phyloP scores from a whole-genome alignment of 352 stramenopile species.

The Phytophthora citricola region DNA sequence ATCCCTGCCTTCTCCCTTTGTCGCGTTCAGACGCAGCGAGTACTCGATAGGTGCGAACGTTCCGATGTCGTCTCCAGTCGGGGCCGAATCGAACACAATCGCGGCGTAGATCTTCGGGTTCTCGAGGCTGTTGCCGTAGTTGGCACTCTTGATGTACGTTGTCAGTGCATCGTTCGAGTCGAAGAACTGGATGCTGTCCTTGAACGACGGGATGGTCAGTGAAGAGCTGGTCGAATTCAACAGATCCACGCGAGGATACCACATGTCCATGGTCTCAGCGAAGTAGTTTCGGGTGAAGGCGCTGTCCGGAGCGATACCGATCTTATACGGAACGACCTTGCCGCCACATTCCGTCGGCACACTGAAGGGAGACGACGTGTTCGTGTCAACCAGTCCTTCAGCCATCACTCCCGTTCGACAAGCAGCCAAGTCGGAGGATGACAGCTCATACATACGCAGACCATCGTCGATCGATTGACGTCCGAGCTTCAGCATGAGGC shows the following conservation, averaged over 20 bases:
- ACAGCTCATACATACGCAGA: conserved; percentile 48
- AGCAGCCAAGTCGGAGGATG: conserved; percentile 21
- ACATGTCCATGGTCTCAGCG: conserved; percentile 46
- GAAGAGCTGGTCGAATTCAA: conserved; percentile 27
- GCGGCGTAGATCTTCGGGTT: conserved; percentile 59
- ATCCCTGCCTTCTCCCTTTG: conserved; percentile 3
- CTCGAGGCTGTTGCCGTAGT: conserved; percentile 45
- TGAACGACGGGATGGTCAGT: conserved; percentile 47
- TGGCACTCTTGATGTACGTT: conserved; percentile 50
- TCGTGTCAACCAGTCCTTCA: conserved; percentile 41
- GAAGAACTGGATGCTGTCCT: conserved; percentile 61
- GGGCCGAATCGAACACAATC: conserved; percentile 60
- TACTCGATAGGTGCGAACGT: conserved; percentile 58
- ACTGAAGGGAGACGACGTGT: conserved; percentile 38
- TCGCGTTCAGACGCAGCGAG: conserved; percentile 33
- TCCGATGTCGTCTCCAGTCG: conserved; percentile 42
- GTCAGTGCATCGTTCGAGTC: conserved; percentile 44
- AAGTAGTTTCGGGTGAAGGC: conserved; percentile 70
- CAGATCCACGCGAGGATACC: conserved; percentile 62
- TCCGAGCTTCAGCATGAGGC: conserved; percentile 55
- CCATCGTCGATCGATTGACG: conserved; percentile 44
- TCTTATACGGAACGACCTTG: conserved; percentile 62
- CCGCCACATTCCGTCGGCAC: conserved; percentile 39
- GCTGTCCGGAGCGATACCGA: conserved; percentile 55
- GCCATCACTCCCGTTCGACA: conserved; percentile 41